phyloP scores from a whole-genome alignment of 2,329 filamentous ascomycete species.

The Fusarium buharicum region DNA sequence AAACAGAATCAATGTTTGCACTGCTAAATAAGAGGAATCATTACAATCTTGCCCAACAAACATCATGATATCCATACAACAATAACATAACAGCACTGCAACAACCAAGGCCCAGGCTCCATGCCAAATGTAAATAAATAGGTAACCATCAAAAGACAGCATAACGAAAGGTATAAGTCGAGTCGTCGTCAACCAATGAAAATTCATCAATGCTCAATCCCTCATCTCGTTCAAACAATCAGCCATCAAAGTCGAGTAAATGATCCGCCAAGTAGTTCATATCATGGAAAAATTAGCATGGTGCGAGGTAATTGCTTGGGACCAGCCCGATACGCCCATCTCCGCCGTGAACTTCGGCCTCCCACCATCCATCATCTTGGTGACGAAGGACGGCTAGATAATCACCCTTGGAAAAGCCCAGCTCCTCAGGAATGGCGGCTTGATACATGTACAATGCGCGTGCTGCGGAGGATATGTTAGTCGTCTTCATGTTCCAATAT shows the following conservation, averaged over 20 bases:
- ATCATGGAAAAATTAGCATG: conserved; percentile 52
- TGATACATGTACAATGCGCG: conserved; percentile 94
- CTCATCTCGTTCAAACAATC: conserved; percentile 15
- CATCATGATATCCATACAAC: conserved; percentile 27
- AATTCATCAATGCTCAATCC: conserved; percentile 11
- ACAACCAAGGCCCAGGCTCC: conserved; percentile 27
- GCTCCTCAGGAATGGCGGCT: conserved; percentile 93
- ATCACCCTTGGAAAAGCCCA: conserved; percentile 93
- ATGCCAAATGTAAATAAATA: conserved; percentile 9
- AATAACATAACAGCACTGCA: conserved; percentile 2
- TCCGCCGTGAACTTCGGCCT: conserved; percentile 86
- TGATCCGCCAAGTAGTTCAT: conserved; percentile 19
- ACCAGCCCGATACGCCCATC: conserved; percentile 70
- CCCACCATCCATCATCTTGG: conserved; percentile 99
- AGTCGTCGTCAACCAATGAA: conserved; percentile 25
- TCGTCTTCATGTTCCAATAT: background rate
- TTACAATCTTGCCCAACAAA: conserved; percentile 36
- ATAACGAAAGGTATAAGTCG: conserved; percentile 26
- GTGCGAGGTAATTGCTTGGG: conserved; percentile 74
- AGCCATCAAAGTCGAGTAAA: conserved; percentile 5
- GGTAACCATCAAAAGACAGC: conserved; percentile 20
- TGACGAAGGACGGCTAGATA: conserved; percentile 86
- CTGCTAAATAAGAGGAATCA: conserved; percentile 25
- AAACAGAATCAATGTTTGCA: conserved; percentile 10
- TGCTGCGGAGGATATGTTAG: conserved; percentile 63